Evolutionary conservation across 768 basidiomycete genomes (phyloP).

Genomic region (Mycena venus): DNA sequence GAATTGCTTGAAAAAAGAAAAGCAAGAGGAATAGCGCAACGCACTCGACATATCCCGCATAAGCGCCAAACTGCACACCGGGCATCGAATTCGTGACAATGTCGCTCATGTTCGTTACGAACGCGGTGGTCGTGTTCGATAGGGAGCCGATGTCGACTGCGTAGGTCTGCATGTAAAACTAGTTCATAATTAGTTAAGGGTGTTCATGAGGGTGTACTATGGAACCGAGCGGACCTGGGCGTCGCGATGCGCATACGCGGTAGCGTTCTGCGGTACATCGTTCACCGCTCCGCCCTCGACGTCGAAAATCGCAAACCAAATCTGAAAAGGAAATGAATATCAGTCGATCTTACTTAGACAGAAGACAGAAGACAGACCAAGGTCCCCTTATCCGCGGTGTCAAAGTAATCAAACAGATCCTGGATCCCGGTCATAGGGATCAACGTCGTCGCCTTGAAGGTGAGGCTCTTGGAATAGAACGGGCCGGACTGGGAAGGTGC

Average conservation of each 20-base stretch:
- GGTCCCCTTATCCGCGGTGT: slow-evolving; percentile 32
- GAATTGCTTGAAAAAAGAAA: too few species aligned
- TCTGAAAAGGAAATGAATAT: neutral
- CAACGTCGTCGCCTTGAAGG: slow-evolving; percentile 28
- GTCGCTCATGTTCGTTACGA: slow-evolving; percentile 24
- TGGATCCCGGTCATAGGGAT: slow-evolving; percentile 26
- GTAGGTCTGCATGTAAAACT: slow-evolving; percentile 34
- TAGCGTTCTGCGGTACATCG: slow-evolving; percentile 30
- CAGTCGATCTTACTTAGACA: neutral
- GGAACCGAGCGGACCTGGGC: neutral
- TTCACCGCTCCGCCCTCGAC: slow-evolving; percentile 32
- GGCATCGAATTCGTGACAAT: slow-evolving; percentile 27
- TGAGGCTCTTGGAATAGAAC: slow-evolving; percentile 35
- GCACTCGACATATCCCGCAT: slow-evolving; percentile 36
- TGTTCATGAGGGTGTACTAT: neutral
- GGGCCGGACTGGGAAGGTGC: slow-evolving; percentile 23
- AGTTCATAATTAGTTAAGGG: neutral
- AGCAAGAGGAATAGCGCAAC: neutral
- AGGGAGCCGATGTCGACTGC: slow-evolving; percentile 23
- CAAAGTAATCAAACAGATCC: slow-evolving; percentile 27
- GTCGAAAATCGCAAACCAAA: slow-evolving; percentile 37
- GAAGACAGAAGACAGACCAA: neutral
- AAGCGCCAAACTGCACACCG: slow-evolving; percentile 31
- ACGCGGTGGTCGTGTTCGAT: slow-evolving; percentile 19
- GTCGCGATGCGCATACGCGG: slow-evolving; percentile 35